A percentile compares a stretch with the other conserved stretches of the same genome.
Conservation (phyloP, 169 alveolate species). For the Eimeria sp. region DNA sequence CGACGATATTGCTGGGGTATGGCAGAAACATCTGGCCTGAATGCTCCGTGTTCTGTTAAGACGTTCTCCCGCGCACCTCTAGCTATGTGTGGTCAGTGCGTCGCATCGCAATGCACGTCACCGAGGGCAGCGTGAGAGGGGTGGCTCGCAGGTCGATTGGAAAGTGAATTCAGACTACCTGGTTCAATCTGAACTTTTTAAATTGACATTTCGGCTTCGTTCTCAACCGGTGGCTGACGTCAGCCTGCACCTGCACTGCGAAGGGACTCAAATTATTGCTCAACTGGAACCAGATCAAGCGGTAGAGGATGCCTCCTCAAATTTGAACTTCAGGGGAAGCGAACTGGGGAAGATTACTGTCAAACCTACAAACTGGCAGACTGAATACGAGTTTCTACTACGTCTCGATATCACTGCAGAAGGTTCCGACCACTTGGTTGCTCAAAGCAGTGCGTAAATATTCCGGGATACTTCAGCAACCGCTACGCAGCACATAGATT, state of each 20-base stretch:
- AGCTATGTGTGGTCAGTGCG: background rate
- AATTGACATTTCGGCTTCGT: slow-evolving; percentile 35
- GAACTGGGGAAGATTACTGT: slow-evolving; percentile 11
- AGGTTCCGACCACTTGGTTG: background rate
- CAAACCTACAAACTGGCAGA: slow-evolving; percentile 26
- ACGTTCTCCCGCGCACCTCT: background rate
- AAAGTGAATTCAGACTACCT: background rate
- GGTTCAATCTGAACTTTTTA: background rate
- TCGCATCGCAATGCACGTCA: background rate
- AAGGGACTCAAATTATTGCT: slow-evolving; percentile 7
- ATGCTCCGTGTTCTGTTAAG: background rate
- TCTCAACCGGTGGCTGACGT: slow-evolving; percentile 56
- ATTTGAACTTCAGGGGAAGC: background rate
- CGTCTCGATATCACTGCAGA: background rate
- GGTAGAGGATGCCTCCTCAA: background rate
- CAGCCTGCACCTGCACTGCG: slow-evolving; percentile 37
- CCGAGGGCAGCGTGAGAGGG: background rate
- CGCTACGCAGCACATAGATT: background rate
- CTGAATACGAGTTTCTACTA: slow-evolving; percentile 16
- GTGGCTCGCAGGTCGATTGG: slow-evolving; percentile 50
- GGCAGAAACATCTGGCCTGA: background rate
- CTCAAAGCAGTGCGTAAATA: background rate
- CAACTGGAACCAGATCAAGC: background rate
- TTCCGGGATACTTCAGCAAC: background rate
- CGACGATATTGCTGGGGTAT: slow-evolving; percentile 61